Conservation (phyloP, 805 yeast genomes). For the Candida ortonii region DNA sequence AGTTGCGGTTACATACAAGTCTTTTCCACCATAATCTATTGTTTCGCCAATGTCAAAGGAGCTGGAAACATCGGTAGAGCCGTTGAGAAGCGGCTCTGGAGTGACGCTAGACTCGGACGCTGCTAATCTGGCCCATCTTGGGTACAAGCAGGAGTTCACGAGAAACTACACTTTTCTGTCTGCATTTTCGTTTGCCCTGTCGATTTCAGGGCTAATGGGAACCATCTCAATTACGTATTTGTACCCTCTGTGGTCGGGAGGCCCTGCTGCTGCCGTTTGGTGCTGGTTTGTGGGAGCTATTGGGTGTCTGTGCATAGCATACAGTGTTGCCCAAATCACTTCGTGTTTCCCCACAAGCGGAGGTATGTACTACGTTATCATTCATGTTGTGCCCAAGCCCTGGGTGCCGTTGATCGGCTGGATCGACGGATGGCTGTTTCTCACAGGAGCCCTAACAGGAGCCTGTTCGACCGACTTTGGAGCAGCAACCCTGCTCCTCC, state of each 20-base stretch:
- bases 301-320: slow-evolving; percentile 54
- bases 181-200: slow-evolving; percentile 62
- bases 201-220: slow-evolving; percentile 64
- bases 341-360: slow-evolving; percentile 54
- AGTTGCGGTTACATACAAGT: too few species aligned
- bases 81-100: slow-evolving; percentile 22
- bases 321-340: slow-evolving; percentile 48
- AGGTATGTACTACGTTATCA: slow-evolving; percentile 47
- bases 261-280: slow-evolving; percentile 64
- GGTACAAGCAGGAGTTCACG: slow-evolving; percentile 59
- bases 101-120: slow-evolving; percentile 31
- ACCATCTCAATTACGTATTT: slow-evolving; percentile 53
- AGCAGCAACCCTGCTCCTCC: slow-evolving; percentile 45
- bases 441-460: slow-evolving; percentile 49
- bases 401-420: slow-evolving; percentile 52
- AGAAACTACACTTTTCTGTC: slow-evolving; percentile 58
- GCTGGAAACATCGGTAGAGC: too few species aligned
- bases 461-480: slow-evolving; percentile 53
- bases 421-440: slow-evolving; percentile 53
- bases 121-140: slow-evolving; percentile 40
- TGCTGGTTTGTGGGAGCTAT: slow-evolving; percentile 56
- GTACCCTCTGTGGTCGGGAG: slow-evolving; percentile 50
- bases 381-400: slow-evolving; percentile 46
- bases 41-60: too few species aligned
- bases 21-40: too few species aligned